Conservation (phyloP, 345 rosid genomes). For the Melastoma malabathricum region DNA sequence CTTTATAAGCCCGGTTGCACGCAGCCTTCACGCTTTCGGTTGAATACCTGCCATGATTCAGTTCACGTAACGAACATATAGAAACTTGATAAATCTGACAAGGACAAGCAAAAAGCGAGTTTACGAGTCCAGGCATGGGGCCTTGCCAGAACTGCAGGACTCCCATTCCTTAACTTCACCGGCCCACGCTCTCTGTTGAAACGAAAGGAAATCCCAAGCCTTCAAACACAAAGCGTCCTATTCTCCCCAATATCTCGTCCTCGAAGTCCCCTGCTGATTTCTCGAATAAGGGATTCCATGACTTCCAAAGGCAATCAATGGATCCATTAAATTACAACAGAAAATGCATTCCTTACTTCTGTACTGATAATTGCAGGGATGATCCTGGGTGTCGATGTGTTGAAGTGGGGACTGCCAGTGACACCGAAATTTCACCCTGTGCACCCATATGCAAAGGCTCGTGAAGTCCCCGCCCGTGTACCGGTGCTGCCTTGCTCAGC, state of each 20-base stretch:
- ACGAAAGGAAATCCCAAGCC: not conserved
- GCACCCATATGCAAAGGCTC: constrained; percentile 68
- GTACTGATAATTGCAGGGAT: constrained; percentile 42
- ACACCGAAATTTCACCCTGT: constrained; percentile 47
- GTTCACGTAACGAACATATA: not conserved
- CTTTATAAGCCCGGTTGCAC: constrained; percentile 84
- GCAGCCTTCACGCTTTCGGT: constrained; percentile 72
- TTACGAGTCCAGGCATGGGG: constrained; percentile 66
- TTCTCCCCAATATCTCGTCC: constrained; percentile 45
- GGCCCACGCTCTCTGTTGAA: constrained; percentile 47
- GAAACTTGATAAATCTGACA: not conserved
- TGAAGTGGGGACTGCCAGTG: constrained; percentile 72
- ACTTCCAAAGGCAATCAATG: not conserved
- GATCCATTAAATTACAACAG: not conserved
- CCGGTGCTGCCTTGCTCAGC: constrained; percentile 33
- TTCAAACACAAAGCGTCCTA: constrained; percentile 11
- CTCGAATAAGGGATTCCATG: not conserved
- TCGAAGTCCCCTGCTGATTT: constrained; percentile 63
- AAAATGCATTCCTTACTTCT: constrained; percentile 20
- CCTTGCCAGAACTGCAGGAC: constrained; percentile 33
- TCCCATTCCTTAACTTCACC: constrained; percentile 59
- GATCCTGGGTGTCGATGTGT: constrained; percentile 58
- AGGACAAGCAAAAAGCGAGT: constrained; percentile 6
- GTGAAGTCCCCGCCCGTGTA: constrained; percentile 46
- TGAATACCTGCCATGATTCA: constrained; percentile 43